Evolutionary conservation across 441 rosid genomes (phyloP).

Genomic region (Pelargonium cotyledonis): DNA sequence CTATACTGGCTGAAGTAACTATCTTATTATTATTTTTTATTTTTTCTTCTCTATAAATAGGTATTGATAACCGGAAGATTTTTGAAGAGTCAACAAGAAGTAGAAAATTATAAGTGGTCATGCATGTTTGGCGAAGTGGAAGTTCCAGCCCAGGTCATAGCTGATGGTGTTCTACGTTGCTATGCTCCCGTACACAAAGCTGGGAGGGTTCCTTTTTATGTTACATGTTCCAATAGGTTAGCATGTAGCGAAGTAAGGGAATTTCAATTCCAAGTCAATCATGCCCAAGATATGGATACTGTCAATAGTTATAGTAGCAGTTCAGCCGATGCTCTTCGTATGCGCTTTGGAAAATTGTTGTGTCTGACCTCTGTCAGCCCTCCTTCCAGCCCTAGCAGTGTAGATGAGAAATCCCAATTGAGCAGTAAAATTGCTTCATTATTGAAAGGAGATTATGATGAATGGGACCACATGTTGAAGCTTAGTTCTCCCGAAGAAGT

Average conservation of each 20-base stretch:
- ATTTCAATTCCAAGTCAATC: constrained; percentile 53
- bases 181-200: constrained; percentile 56
- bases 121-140: constrained; percentile 97
- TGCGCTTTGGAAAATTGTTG: constrained; percentile 57
- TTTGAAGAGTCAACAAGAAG: constrained; percentile 52
- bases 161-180: constrained; percentile 76
- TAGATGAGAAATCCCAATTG: constrained; percentile 39
- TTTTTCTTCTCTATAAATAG: constrained; percentile 29
- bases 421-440: constrained; percentile 50
- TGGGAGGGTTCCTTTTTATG: constrained; percentile 83
- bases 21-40: background rate
- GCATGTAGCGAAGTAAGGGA: constrained; percentile 98
- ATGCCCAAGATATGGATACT: constrained; percentile 28
- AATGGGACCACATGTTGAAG: constrained; percentile 53
- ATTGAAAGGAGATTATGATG: constrained; percentile 51
- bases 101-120: constrained; percentile 52
- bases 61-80: constrained; percentile 70
- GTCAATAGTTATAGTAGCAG: constrained; percentile 33
- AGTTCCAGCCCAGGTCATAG: constrained; percentile 76
- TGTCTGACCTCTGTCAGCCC: constrained; percentile 33
- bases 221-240: constrained; percentile 83
- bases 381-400: constrained; percentile 13
- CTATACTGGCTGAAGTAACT: constrained; percentile 8
- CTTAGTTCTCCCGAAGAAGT: constrained; percentile 32
- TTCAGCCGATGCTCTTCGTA: constrained; percentile 38